Evolutionary conservation across 2,329 filamentous ascomycete genomes (phyloP).

Genomic region (Neophaeococcomyces mojaviensis): DNA sequence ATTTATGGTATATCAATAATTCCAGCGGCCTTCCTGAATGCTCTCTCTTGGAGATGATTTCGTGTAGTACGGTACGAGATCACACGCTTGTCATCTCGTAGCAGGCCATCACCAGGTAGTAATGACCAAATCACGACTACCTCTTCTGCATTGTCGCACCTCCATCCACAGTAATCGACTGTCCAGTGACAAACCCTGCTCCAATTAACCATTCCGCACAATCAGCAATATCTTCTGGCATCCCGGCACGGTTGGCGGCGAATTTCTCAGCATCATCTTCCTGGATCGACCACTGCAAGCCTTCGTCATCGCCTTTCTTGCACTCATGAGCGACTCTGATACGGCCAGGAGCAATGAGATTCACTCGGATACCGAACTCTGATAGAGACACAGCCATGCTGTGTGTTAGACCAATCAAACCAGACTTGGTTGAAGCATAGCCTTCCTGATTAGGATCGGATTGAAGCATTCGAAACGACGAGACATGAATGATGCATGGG

Average conservation of each 20-base stretch:
- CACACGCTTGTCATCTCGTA: too few species aligned
- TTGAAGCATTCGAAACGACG: constrained; percentile 41
- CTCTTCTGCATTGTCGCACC: constrained; percentile 22
- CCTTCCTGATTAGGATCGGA: constrained; percentile 43
- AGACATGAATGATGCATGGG: constrained; percentile 41
- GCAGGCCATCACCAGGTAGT: not conserved
- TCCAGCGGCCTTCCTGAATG: too few species aligned
- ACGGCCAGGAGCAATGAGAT: constrained; percentile 38
- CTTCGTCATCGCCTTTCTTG: constrained; percentile 37
- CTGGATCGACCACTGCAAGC: constrained; percentile 31
- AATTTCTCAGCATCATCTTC: constrained; percentile 38
- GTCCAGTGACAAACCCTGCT: constrained; percentile 22
- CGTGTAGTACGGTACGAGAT: too few species aligned
- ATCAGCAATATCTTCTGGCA: constrained; percentile 39
- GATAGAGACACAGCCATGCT: constrained; percentile 32
- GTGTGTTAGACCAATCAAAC: constrained; percentile 31
- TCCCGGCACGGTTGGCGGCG: constrained; percentile 38
- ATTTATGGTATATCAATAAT: too few species aligned
- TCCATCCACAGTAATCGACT: constrained; percentile 23
- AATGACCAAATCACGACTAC: constrained; percentile 6
- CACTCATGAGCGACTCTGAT: constrained; percentile 43
- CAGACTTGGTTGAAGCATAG: constrained; percentile 38
- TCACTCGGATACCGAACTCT: constrained; percentile 30
- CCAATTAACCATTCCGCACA: constrained; percentile 30
- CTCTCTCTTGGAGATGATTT: too few species aligned